Base-by-base conservation (phyloP, 1,284 basidiomycete genomes). In the Phellinidium pouzarii region DNA sequence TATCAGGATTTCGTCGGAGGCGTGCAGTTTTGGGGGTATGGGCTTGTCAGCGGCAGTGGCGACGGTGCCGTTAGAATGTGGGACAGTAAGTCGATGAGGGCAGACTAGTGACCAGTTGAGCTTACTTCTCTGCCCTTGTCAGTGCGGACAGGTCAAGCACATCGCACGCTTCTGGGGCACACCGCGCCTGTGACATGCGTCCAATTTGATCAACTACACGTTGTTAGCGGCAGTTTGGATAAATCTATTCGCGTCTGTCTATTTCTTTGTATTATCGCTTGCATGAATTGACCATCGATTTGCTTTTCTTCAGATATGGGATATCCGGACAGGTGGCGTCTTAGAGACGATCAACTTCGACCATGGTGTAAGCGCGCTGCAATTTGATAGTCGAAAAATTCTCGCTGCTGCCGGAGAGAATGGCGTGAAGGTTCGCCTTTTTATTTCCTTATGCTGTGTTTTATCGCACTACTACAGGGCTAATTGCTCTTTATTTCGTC, bases 11-110 rank as follows among this genome's bases (percentile, higher is more conserved):
- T 97, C 68, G 93, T 99, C 0, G 96, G 96, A 2, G 92, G 89
- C 0, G 85, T 98, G 42, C 96, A 99, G 67, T 98, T 98, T 68
- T 99, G 95, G 95, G 94, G 94, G 2, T 97, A 97, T 65, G 96
- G 94, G 0, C 78, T 99, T 25, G 93, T 96, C 2, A 96, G 92
- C 61, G 96, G 94, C 1, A 94, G 91, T 62, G 94, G 92, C 1
- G 96, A 99, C 68, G 94, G 95, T 36, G 94, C 89, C 0, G 93
- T 99, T 26, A 75, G 96, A 56, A 96, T 99, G 92, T 99, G 96
- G 96, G 96, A 99, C 66, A 96, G 91, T 94, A 65, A 77, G 90
- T 76, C 23, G 12, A 12, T 45, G 20, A 9, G 17, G n/a, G 26
- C 53, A 19, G 14, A 36, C 26, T 43, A 42, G 22, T 37, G 25